Conservation (phyloP, 2,329 filamentous ascomycete genomes). For the Beauveria sp. region DNA sequence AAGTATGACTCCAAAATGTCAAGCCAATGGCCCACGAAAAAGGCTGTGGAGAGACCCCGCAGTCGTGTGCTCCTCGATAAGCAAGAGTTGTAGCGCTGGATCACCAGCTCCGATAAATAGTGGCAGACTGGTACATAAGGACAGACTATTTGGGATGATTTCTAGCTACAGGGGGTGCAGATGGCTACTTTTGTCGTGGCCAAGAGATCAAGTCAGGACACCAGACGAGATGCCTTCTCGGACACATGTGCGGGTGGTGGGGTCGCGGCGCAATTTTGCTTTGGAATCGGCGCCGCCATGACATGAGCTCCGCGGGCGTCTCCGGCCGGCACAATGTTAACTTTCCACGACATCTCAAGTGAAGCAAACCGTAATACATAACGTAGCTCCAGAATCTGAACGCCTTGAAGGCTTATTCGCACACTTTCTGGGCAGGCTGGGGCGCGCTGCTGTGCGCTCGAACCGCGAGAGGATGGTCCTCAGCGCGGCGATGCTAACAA, state of each 20-base stretch:
- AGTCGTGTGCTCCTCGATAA: not conserved
- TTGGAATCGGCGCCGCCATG: not conserved
- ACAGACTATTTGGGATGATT: not conserved
- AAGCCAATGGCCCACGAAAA: not conserved
- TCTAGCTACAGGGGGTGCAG: not conserved
- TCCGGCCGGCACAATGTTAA: not conserved
- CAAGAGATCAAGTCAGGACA: not conserved
- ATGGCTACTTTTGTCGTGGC: not conserved
- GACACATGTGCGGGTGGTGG: not conserved
- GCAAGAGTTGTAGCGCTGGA: not conserved
- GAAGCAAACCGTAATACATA: too few species aligned
- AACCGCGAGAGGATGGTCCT: too few species aligned
- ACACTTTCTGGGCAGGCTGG: too few species aligned
- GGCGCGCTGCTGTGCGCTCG: too few species aligned
- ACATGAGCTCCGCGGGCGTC: not conserved
- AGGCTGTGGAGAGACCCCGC: slow-evolving; percentile 9
- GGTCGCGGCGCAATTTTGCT: not conserved
- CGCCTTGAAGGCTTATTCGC: too few species aligned
- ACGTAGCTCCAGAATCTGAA: too few species aligned
- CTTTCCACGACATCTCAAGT: too few species aligned
- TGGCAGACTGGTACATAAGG: not conserved
- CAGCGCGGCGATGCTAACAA: too few species aligned
- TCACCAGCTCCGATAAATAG: not conserved
- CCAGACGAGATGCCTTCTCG: not conserved
- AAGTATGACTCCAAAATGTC: not conserved